Evolutionary conservation across 768 basidiomycete species (phyloP).

Genomic region (Cyathus striatus): DNA sequence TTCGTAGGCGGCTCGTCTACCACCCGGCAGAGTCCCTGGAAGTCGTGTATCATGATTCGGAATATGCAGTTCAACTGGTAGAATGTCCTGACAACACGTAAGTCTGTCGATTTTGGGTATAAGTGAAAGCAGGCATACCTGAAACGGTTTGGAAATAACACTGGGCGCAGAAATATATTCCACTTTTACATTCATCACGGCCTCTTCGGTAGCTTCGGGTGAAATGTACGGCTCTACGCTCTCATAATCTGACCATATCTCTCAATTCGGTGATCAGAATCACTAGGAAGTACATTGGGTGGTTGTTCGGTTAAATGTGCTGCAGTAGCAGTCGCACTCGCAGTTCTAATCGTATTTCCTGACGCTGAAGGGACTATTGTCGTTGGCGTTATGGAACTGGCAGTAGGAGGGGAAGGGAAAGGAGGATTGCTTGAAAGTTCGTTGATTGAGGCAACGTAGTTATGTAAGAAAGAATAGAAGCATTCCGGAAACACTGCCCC

Average conservation of each 20-base stretch:
- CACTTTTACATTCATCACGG: conserved; percentile 49
- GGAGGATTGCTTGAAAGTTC: conserved; percentile 51
- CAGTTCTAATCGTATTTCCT: conserved; percentile 22
- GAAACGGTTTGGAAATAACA: conserved; percentile 46
- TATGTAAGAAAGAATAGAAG: conserved; percentile 93
- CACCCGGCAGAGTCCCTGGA: conserved; percentile 38
- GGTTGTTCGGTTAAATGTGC: conserved; percentile 18
- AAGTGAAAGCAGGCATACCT: conserved; percentile 33
- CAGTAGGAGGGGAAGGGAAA: conserved; percentile 31
- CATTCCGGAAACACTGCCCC: conserved; percentile 84
- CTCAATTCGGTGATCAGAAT: conserved; percentile 83
- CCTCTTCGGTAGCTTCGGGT: conserved; percentile 39
- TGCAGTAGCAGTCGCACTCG: conserved; percentile 8
- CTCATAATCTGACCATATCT: conserved; percentile 85
- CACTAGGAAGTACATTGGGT: conserved; percentile 53
- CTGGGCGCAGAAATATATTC: conserved; percentile 42
- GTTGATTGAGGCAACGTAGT: conserved; percentile 78
- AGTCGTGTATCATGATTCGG: conserved; percentile 65
- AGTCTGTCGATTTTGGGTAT: conserved; percentile 1
- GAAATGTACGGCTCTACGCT: conserved; percentile 69
- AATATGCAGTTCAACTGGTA: conserved; percentile 73
- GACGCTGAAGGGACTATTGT: conserved; percentile 27
- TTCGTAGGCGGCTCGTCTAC: conserved; percentile 52
- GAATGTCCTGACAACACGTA: conserved; percentile 48
- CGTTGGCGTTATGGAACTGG: conserved; percentile 20